These are phyloP conservation scores for Clonostachys sp. DNA, from an alignment of 2,329 filamentous ascomycete genomes.

Conservation along the genomic window DNA sequence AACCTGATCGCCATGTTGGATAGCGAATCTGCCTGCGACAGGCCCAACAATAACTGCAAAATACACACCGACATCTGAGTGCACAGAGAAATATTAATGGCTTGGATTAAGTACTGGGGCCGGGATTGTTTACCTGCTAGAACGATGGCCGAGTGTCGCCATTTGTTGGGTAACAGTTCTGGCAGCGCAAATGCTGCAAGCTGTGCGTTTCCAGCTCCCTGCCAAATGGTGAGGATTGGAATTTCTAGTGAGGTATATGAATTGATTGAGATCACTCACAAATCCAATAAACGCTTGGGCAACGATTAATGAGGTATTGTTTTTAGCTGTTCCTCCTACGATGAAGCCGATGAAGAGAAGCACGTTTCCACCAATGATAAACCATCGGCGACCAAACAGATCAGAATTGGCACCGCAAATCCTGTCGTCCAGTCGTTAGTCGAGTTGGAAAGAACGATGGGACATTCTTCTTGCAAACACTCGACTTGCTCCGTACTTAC, in stretches of 20 bases:
- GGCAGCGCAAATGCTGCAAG: slow-evolving; percentile 38
- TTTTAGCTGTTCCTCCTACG: slow-evolving; percentile 30
- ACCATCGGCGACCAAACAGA: slow-evolving; percentile 32
- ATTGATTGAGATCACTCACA: slow-evolving; percentile 2
- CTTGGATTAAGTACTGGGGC: no score
- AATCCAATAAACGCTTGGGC: slow-evolving; percentile 35
- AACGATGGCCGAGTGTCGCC: slow-evolving; percentile 36
- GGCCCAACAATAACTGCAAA: slow-evolving; percentile 39
- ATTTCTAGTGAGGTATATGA: neutral
- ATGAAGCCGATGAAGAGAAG: slow-evolving; percentile 26
- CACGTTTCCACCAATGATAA: slow-evolving; percentile 16
- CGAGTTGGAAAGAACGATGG: neutral
- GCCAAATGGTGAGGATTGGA: neutral
- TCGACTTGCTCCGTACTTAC: neutral
- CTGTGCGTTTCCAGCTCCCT: slow-evolving; percentile 35
- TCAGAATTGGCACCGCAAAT: slow-evolving; percentile 37
- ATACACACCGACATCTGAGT: slow-evolving; percentile 20
- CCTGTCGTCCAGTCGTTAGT: slow-evolving; percentile 2
- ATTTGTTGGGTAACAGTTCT: slow-evolving; percentile 43
- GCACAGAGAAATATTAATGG: no score
- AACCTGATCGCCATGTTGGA: slow-evolving; percentile 18
- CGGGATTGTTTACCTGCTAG: slow-evolving; percentile 19
- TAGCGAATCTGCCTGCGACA: slow-evolving; percentile 35
- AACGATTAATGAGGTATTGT: slow-evolving; percentile 27
- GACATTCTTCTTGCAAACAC: no score